These are phyloP conservation scores for Triticum dicoccoides DNA, from an alignment of 176 grass and related monocot genomes.

Conservation along the genomic window DNA sequence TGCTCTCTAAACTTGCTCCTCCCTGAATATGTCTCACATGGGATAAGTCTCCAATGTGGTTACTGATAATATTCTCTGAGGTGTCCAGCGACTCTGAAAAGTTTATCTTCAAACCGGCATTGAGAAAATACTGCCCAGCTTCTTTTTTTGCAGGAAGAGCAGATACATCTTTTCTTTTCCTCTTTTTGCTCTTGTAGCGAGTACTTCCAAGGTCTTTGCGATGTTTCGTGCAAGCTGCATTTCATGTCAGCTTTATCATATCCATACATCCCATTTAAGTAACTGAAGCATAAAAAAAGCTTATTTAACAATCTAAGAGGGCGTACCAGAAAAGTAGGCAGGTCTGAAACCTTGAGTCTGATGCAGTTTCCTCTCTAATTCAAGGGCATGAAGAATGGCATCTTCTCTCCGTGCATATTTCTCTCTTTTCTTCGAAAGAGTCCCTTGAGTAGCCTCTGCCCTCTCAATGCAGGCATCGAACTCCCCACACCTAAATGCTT, in stretches of 20 bases:
- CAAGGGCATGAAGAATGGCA: constrained; percentile 96
- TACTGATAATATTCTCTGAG: constrained; percentile 35
- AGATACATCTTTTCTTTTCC: constrained; percentile 47
- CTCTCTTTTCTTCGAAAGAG: constrained; percentile 92
- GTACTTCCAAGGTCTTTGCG: constrained; percentile 63
- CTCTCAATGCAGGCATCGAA: constrained; percentile 99
- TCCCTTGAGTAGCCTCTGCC: constrained; percentile 90
- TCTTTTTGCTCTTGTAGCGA: constrained; percentile 80
- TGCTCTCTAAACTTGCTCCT: constrained; percentile 29
- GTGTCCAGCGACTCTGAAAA: constrained; percentile 23
- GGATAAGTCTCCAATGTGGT: constrained; percentile 43
- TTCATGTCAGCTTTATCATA: constrained; percentile 37
- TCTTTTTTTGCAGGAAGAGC: constrained; percentile 39
- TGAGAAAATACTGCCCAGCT: constrained; percentile 37
- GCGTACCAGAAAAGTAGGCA: constrained; percentile 45
- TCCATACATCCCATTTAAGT: constrained; percentile 28
- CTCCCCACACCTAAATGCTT: constrained; percentile 95
- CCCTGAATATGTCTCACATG: constrained; percentile 32
- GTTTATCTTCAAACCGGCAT: constrained; percentile 56
- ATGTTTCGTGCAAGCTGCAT: constrained; percentile 52
- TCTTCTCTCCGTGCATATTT: constrained; percentile 98
- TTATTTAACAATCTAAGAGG: constrained; percentile 35
- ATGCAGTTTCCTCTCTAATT: constrained; percentile 84
- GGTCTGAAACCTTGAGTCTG: constrained; percentile 44
- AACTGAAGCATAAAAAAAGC: constrained; percentile 18